Evolutionary conservation across 495 filamentous ascomycete genomes (phyloP).

Genomic region (Xylaria venustula): DNA sequence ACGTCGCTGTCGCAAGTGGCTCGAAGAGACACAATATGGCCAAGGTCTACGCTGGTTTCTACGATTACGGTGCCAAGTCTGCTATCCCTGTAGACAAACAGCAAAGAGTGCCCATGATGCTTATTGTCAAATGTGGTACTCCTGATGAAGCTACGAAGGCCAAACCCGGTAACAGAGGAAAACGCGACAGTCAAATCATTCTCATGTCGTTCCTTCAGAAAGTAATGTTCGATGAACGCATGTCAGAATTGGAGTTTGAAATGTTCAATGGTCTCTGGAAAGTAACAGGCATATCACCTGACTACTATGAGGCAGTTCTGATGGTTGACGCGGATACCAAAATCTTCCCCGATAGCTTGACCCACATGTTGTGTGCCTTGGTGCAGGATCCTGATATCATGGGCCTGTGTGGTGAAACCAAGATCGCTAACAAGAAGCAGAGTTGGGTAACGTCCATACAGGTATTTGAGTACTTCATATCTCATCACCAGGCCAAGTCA

Average conservation of each 20-base stretch:
- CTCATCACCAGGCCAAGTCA: conserved; percentile 92
- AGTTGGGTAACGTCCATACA: conserved; percentile 98
- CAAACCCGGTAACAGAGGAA: conserved; percentile 96
- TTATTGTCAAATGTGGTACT: conserved; percentile 94
- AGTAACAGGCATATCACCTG: conserved; percentile 93
- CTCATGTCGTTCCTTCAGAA: conserved; percentile 99
- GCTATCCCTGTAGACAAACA: conserved; percentile 81
- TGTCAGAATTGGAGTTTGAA: conserved; percentile 99
- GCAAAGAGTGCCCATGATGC: conserved; percentile 98
- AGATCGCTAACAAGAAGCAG: conserved; percentile 96
- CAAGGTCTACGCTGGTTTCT: conserved; percentile 96
- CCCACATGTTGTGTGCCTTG: conserved; percentile 99
- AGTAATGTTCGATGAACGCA: conserved; percentile 99
- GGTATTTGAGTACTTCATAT: conserved; percentile 99
- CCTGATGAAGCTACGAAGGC: conserved; percentile 74
- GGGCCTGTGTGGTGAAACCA: conserved; percentile 98
- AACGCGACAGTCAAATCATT: conserved; percentile 98
- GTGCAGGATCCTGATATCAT: conserved; percentile 99
- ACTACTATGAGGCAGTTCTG: conserved; percentile 95
- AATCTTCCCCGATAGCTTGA: conserved; percentile 95
- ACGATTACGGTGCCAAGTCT: conserved; percentile 86
- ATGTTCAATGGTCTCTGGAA: conserved; percentile 99
- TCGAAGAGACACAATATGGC: conserved; percentile 99
- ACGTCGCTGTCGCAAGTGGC: conserved; percentile 93
- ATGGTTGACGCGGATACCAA: conserved; percentile 99